Evolutionary conservation across 805 yeast genomes (phyloP).

Genomic region (Candida ficus): DNA sequence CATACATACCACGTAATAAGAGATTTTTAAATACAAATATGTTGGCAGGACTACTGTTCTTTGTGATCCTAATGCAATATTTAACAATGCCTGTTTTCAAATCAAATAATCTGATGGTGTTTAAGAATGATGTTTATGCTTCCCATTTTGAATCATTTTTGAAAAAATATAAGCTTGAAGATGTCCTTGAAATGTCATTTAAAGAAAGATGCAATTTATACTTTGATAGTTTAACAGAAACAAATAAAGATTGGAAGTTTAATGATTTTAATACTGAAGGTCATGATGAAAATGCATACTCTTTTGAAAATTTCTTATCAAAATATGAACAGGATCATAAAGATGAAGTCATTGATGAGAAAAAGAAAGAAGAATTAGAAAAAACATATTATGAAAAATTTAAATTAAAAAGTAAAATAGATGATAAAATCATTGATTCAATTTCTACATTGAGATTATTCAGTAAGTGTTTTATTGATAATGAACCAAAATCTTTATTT

Average conservation of each 20-base stretch:
- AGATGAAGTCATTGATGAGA: conserved; percentile 7
- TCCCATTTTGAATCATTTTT: conserved; percentile 14
- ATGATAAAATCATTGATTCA: conserved; percentile 16
- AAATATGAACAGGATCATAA: conserved; percentile 3
- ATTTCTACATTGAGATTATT: conserved; percentile 17
- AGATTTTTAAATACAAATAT: too few relatives aligned
- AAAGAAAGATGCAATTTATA: conserved; percentile 15
- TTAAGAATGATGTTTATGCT: too few relatives aligned
- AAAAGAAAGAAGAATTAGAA: conserved; percentile 9
- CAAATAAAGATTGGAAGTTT: conserved; percentile 16
- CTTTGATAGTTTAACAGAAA: conserved; percentile 10
- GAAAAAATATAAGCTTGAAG: not conserved
- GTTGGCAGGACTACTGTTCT: too few relatives aligned
- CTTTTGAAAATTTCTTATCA: conserved; percentile 13
- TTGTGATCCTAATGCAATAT: too few relatives aligned
- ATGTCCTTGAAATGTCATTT: conserved; percentile 7
- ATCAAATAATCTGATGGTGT: too few relatives aligned
- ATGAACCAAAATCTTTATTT: too few relatives aligned
- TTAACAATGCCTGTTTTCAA: too few relatives aligned
- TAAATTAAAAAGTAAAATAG: conserved; percentile 8
- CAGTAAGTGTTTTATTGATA: conserved; percentile 20
- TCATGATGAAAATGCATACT: conserved; percentile 18
- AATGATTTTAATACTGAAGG: conserved; percentile 16
- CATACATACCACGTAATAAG: too few relatives aligned
- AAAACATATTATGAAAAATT: conserved; percentile 11